phyloP scores from a whole-genome alignment of 192 early-diverging fungal genomes.

The Linnemannia elongata region DNA sequence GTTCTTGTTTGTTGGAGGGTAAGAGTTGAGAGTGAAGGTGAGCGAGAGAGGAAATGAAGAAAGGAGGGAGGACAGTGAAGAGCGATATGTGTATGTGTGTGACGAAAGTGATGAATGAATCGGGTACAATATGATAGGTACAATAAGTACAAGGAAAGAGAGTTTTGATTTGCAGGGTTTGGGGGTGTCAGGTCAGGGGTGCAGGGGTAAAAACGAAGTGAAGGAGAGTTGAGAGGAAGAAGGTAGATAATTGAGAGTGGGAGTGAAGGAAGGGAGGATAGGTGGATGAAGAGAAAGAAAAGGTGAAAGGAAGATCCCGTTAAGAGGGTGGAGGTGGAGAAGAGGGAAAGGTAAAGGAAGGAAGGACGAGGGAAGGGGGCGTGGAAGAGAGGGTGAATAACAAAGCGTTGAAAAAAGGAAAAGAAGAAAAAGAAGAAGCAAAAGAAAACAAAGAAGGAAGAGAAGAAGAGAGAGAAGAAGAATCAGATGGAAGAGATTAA shows the following conservation, averaged over 20 bases:
- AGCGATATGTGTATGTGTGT: neutral
- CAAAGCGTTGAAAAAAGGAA: neutral
- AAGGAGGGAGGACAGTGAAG: no score
- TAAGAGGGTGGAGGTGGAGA: neutral
- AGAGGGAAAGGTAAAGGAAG: neutral
- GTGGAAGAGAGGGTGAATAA: neutral
- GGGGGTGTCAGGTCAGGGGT: neutral
- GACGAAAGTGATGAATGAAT: neutral
- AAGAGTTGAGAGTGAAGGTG: neutral
- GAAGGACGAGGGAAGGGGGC: neutral
- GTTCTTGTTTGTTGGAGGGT: neutral
- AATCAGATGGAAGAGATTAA: no score
- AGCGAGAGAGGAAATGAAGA: no score
- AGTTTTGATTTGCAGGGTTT: neutral
- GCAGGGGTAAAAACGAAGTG: neutral
- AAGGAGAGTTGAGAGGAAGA: neutral
- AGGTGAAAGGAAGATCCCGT: neutral
- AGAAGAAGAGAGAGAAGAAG: neutral
- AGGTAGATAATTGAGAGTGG: neutral
- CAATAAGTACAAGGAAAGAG: no score
- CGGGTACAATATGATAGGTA: slow-evolving; percentile 2
- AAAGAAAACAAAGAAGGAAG: neutral
- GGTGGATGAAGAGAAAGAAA: neutral
- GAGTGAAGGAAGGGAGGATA: neutral
- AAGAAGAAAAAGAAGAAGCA: neutral